Evolutionary conservation across 768 basidiomycete species (phyloP).

Genomic region (Lactarius indigo): DNA sequence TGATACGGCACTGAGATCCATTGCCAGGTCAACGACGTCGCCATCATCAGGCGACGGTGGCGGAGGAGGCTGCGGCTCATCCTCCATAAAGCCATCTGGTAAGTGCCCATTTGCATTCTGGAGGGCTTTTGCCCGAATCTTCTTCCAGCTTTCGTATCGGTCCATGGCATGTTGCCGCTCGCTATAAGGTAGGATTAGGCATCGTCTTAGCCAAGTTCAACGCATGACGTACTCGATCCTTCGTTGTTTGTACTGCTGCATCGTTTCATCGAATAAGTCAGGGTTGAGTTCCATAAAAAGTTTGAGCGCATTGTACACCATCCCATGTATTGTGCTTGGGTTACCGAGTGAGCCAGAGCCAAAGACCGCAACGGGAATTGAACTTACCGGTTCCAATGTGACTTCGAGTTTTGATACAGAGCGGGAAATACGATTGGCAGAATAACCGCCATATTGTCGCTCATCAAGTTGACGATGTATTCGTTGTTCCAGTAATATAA

Average conservation of each 20-base stretch:
- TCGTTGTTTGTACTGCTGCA: slow-evolving; percentile 89
- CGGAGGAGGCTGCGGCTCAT: slow-evolving; percentile 70
- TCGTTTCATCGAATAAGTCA: slow-evolving; percentile 88
- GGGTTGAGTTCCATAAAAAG: slow-evolving; percentile 99
- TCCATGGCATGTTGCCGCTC: slow-evolving; percentile 83
- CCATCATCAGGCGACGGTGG: slow-evolving; percentile 78
- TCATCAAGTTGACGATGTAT: slow-evolving; percentile 99
- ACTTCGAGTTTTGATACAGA: slow-evolving; percentile 90
- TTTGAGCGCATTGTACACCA: slow-evolving; percentile 98
- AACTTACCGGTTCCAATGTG: slow-evolving; percentile 96
- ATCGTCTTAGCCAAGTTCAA: not conserved
- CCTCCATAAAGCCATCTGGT: slow-evolving; percentile 66
- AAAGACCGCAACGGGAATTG: not conserved
- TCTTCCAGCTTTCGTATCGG: slow-evolving; percentile 89
- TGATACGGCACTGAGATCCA: slow-evolving; percentile 82
- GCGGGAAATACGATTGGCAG: slow-evolving; percentile 97
- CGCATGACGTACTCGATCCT: slow-evolving; percentile 59
- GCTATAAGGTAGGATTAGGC: slow-evolving; percentile 39
- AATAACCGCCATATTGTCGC: slow-evolving; percentile 84
- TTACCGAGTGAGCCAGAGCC: slow-evolving; percentile 7
- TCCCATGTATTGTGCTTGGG: slow-evolving; percentile 91
- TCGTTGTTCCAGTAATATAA: slow-evolving; percentile 99
- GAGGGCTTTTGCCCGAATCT: slow-evolving; percentile 71
- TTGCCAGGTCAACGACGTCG: slow-evolving; percentile 83
- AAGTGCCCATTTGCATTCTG: slow-evolving; percentile 67